Evolutionary conservation across 768 basidiomycete genomes (phyloP), one percentile per base, ranked within the genome.

Genomic region (Amanita subjunquillea): DNA sequence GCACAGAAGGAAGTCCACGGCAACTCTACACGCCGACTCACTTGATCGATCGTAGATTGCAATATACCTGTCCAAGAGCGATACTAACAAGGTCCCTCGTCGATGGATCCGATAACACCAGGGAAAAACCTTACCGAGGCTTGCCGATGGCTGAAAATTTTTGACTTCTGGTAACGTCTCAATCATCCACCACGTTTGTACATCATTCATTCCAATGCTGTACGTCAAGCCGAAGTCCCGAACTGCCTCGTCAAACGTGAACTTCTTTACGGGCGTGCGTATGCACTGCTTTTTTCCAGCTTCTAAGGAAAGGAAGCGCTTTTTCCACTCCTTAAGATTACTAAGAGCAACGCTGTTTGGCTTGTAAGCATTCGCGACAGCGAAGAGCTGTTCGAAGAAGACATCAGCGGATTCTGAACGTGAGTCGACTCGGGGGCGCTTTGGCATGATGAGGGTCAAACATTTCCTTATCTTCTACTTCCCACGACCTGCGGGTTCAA

Each of bases 131-230:
- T 57, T 53, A 47, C 44, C 53, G 48, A 54, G 53, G 39, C 46
- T 48, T 54, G 34, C 38, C 53, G 53, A 54, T 48, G 53, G 46
- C 22, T 48, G 30, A 54, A 48, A 54, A 32, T 10, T 54, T 36
- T 20, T 54, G 47, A 54, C 23, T n/a, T 54, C 37, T 54, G 46
- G 34, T 34, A 54, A 48, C 30, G 9, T 32, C 25, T 53, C 45
- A 53, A 54, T 54, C 53, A 29, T 54, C 53, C 53, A 54, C 46
- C 10, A 20, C 44, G 48, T 27, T 42, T 22, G 32, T 38, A 46
- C 17, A 37, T 12, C 13, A 32, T 40, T 32, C 46, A 30, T 20
- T 40, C 3, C 1, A 25, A 6, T 1, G 44, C 6, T 29, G 39
- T 38, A 48, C 20, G 23, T 54, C 53, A 54, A 47, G 46, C 25